Conservation (phyloP, 345 rosid species). For the Melaleuca quinquenervia region DNA sequence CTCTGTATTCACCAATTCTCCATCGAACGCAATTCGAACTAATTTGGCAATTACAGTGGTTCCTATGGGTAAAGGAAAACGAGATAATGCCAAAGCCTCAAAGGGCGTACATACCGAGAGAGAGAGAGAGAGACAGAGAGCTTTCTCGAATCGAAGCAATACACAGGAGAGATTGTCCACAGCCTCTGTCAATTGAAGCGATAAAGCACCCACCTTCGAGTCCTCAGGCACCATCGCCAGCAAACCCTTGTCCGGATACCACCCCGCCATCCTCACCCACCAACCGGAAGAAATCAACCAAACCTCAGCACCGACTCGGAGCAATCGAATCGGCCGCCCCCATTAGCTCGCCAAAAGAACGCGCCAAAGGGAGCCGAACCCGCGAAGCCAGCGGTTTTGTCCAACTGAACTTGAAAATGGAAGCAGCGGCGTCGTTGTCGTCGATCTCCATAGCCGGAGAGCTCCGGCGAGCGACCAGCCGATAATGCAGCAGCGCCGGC, state of each 20-base stretch:
- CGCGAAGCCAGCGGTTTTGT: accelerated
- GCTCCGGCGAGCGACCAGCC: neutral
- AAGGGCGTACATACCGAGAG: neutral
- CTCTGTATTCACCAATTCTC: neutral
- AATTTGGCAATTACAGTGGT: neutral
- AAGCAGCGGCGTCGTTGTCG: neutral
- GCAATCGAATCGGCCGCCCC: no score
- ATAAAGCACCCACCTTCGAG: neutral
- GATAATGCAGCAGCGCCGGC: neutral
- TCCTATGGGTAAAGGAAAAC: neutral
- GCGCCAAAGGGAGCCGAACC: neutral
- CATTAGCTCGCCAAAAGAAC: no score
- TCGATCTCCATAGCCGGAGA: neutral
- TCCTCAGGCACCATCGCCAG: neutral
- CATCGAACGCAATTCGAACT: neutral
- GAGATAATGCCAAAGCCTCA: neutral
- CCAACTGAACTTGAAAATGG: neutral
- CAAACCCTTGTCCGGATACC: neutral
- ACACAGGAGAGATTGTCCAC: neutral
- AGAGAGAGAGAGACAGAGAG: no score
- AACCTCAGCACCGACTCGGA: neutral
- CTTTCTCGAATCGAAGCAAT: no score
- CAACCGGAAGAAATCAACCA: neutral
- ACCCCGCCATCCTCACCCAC: neutral
- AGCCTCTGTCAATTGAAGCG: neutral